phyloP scores from a whole-genome alignment of 1,284 basidiomycete species.

The Boletellus deceptivus region DNA sequence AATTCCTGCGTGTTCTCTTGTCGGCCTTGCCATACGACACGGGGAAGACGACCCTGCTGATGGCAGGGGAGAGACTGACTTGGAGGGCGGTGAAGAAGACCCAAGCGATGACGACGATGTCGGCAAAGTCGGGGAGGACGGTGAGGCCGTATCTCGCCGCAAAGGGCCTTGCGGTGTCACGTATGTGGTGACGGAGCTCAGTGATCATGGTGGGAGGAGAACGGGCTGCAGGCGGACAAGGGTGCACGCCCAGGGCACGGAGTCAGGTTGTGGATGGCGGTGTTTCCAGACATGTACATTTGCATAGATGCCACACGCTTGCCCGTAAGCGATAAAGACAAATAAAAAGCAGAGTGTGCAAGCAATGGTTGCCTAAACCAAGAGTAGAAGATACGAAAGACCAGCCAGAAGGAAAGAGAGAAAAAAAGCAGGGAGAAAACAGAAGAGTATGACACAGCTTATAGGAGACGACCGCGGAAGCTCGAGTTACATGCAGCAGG shows the following conservation, averaged over 20 bases:
- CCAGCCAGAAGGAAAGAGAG: background rate
- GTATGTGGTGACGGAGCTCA: slow-evolving; percentile 30
- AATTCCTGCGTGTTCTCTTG: slow-evolving; percentile 48
- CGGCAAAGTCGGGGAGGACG: slow-evolving; percentile 57
- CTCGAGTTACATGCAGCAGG: slow-evolving; percentile 26
- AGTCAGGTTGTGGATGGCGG: background rate
- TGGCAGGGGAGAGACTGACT: slow-evolving; percentile 47
- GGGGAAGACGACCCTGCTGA: slow-evolving; percentile 44
- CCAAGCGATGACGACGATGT: slow-evolving; percentile 64
- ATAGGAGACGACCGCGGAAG: slow-evolving; percentile 8
- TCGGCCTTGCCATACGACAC: slow-evolving; percentile 43
- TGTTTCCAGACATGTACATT: slow-evolving; percentile 32
- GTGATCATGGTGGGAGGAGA: slow-evolving; percentile 23
- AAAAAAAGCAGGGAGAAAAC: background rate
- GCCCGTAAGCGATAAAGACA: slow-evolving; percentile 32
- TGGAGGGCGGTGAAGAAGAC: slow-evolving; percentile 50
- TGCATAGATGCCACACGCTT: slow-evolving; percentile 25
- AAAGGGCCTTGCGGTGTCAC: slow-evolving; percentile 24
- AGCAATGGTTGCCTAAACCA: slow-evolving; percentile 21
- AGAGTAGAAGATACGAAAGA: slow-evolving; percentile 5
- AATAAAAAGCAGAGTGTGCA: slow-evolving; percentile 30
- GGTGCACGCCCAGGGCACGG: slow-evolving; percentile 5
- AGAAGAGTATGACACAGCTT: slow-evolving; percentile 6
- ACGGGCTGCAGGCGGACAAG: slow-evolving; percentile 13
- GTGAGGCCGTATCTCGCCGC: slow-evolving; percentile 27